These are phyloP conservation scores for Marasmius sp. DNA, from an alignment of 1,284 basidiomycete genomes.

Conservation along the genomic window DNA sequence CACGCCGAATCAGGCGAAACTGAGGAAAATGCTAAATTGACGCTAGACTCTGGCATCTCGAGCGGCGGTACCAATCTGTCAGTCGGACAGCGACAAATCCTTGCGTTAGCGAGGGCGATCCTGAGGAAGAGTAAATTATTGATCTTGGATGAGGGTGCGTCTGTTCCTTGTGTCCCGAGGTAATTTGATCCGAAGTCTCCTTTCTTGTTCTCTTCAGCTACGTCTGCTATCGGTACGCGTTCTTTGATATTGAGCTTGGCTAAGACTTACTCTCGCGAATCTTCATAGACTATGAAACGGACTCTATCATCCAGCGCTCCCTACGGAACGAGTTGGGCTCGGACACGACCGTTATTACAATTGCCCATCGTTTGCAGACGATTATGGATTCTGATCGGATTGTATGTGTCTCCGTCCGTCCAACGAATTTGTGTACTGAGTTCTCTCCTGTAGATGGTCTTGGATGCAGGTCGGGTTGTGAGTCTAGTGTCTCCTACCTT, in stretches of 20 bases:
- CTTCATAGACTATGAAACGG: constrained; percentile 53
- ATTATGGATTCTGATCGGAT: constrained; percentile 15
- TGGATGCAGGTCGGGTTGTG: constrained; percentile 36
- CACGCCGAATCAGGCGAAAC: not conserved
- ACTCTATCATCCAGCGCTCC: constrained; percentile 57
- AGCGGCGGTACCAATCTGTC: constrained; percentile 65
- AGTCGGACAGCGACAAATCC: constrained; percentile 70
- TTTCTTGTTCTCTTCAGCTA: constrained; percentile 31
- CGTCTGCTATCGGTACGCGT: constrained; percentile 49
- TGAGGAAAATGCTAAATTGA: constrained; percentile 47
- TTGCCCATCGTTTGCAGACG: constrained; percentile 46
- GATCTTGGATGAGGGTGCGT: constrained; percentile 58
- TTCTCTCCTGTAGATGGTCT: constrained; percentile 27
- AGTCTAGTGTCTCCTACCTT: constrained; percentile 2
- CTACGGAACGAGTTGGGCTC: constrained; percentile 51
- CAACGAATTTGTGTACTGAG: constrained; percentile 1
- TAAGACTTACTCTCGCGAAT: constrained; percentile 12
- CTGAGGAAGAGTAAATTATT: constrained; percentile 57
- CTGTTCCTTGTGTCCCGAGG: not conserved
- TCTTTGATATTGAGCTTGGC: not conserved
- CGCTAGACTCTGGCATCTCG: constrained; percentile 52
- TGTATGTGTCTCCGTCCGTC: not conserved
- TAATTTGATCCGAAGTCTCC: not conserved
- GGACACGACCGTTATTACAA: constrained; percentile 61
- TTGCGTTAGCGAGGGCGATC: constrained; percentile 60